Evolutionary conservation across 192 early-diverging fungal genomes (phyloP), one percentile per base, ranked within the genome.

Genomic region (Dissophora globulifera): DNA sequence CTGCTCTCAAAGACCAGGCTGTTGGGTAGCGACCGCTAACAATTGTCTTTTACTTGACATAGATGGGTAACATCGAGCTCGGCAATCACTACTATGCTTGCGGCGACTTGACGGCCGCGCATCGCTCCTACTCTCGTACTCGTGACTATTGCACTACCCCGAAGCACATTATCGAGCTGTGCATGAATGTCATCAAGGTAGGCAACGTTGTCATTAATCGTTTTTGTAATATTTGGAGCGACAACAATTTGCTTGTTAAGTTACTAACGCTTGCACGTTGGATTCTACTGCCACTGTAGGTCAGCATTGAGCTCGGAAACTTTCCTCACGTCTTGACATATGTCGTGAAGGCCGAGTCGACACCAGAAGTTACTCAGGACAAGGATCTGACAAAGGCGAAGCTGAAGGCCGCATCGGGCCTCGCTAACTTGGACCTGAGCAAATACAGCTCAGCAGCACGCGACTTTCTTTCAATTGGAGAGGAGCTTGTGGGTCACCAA

Each of bases 151-250:
- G 89, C 68, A 88, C 91, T 1, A 89, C 89, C 0, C 57, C 91
- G 8, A 86, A 91, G 43, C 91, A 95, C 57, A 79, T 94, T 16
- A 64, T 94, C 26, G 93, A 94, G 46, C 89, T 94, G 84, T 93
- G 89, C 55, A 75, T 94, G 60, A 90, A 91, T 63, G 85, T 92
- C 20, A 91, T 93, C 69, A 88, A 92, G 81, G 93, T 92, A 66
- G 10, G n/a, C n/a, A n/a, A n/a, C n/a, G n/a, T n/a, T n/a, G n/a
- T n/a, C n/a, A n/a, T n/a, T n/a, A n/a, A n/a, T n/a, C n/a, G n/a
- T n/a, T n/a, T n/a, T n/a, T n/a, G n/a, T n/a, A n/a, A n/a, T n/a
- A n/a, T n/a, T n/a, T n/a, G n/a, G n/a, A n/a, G n/a, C n/a, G n/a
- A n/a, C n/a, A n/a, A n/a, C n/a, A n/a, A n/a, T n/a, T n/a, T n/a